A percentile compares a stretch with the other conserved stretches of the same genome.
These are phyloP conservation scores for Effrenium voratum DNA, from an alignment of 73 alveolate genomes.

Conservation along the genomic window DNA sequence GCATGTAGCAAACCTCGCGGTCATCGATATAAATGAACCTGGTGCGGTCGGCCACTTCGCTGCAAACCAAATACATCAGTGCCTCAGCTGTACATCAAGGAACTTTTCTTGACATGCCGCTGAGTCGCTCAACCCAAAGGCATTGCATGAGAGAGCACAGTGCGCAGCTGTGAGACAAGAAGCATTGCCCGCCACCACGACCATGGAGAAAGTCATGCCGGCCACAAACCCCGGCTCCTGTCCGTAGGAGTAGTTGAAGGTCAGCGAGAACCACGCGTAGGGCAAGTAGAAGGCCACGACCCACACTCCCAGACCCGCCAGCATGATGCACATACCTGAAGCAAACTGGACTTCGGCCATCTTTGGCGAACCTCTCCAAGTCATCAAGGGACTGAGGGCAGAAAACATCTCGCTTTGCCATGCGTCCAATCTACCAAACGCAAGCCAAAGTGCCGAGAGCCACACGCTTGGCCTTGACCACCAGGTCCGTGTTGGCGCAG, in stretches of 20 bases:
- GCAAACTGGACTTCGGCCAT: too few relatives aligned
- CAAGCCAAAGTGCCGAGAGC: too few relatives aligned
- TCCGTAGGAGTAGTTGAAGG: slow-evolving; percentile 91
- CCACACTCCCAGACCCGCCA: slow-evolving; percentile 45
- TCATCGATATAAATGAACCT: slow-evolving; percentile 81
- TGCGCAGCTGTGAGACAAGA: too few relatives aligned
- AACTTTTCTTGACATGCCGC: too few relatives aligned
- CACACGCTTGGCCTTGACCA: slow-evolving; percentile 76
- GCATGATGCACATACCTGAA: slow-evolving; percentile 11
- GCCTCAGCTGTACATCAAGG: too few relatives aligned
- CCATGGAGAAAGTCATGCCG: slow-evolving; percentile 92
- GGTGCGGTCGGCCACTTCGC: slow-evolving; percentile 93
- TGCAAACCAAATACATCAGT: slow-evolving; percentile 82
- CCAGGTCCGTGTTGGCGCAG: slow-evolving; percentile 76
- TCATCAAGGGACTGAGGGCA: too few relatives aligned
- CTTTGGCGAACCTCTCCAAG: too few relatives aligned
- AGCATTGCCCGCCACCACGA: slow-evolving; percentile 42
- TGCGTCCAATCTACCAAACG: too few relatives aligned
- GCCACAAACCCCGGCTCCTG: slow-evolving; percentile 93
- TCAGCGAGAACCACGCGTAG: slow-evolving; percentile 89
- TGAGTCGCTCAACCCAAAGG: too few relatives aligned
- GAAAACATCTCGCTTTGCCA: too few relatives aligned
- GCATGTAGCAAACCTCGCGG: slow-evolving; percentile 94
- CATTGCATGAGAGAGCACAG: too few relatives aligned
- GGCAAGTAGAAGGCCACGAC: slow-evolving; percentile 79